Evolutionary conservation across 805 yeast species (phyloP), one percentile per base, ranked within the genome.

Genomic region (Saturnispora besseyi): DNA sequence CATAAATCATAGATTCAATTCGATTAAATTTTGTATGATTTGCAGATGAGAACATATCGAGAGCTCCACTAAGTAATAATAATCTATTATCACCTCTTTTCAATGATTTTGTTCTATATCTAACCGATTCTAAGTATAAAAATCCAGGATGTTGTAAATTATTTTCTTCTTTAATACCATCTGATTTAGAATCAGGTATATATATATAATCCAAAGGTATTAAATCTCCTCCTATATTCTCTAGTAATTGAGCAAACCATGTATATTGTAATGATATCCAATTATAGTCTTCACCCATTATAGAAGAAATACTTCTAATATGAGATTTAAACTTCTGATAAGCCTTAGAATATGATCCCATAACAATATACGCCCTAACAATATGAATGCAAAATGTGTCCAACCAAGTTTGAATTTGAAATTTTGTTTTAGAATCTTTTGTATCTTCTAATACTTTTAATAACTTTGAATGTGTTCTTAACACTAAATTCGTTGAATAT

Each of bases 231-330:
- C 50, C 50, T 6, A 50, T 68, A n/a, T 64, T 47, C 9, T 67
- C 72, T 46, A 81, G 64, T 15, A 84, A 61, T 50, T 82, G 77
- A 0, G 84, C 87, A 11, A 86, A 65, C 81, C 84, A 76, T 40
- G 78, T 74, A 55, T 78, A 75, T 59, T 86, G 95, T n/a, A 66
- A 59, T 0, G 82, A 74, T 10, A 73, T 57, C 95, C 95, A 86
- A 38, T 71, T 62, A 22, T 59, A 54, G 8, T 58, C 54, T 22
- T 66, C 61, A 1, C 53, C 49, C 15, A 72, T 50, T 5, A 74
- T 58, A 7, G 67, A 64, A 8, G 70, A 55, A 1, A 83, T 77
- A 44, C 75, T 76, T 31, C 72, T 72, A 1, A 84, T 59, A 66
- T 87, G 96, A 18, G 77, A 70, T 36, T 73, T 73, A 60, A 86